Conservation (phyloP, 2,329 filamentous ascomycete species). For the Calycina herbarum region DNA sequence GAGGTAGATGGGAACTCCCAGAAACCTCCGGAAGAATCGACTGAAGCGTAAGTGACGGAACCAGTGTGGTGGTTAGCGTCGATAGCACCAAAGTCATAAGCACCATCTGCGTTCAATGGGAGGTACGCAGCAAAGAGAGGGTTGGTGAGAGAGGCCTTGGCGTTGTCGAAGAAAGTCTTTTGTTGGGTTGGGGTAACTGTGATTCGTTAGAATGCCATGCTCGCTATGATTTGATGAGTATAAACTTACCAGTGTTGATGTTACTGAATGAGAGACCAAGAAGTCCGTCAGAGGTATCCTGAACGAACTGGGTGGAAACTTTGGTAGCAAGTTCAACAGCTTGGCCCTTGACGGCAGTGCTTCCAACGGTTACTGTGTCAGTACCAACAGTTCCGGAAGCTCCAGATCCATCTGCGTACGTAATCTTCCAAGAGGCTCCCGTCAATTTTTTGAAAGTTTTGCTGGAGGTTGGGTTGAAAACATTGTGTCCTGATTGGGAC, state of each 20-base stretch:
- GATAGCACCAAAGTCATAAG: constrained; percentile 58
- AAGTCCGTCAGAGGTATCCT: constrained; percentile 52
- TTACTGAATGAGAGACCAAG: constrained; percentile 54
- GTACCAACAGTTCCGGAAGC: constrained; percentile 37
- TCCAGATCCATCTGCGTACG: constrained; percentile 40
- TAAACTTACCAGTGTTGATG: constrained; percentile 34
- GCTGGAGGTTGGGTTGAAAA: constrained; percentile 31
- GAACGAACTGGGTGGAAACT: constrained; percentile 36
- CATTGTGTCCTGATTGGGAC: constrained; percentile 23
- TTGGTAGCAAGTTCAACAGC: constrained; percentile 36
- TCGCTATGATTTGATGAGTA: neutral
- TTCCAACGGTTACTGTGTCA: constrained; percentile 38
- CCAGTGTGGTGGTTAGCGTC: constrained; percentile 54
- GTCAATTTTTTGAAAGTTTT: constrained; percentile 30
- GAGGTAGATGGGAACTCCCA: constrained; percentile 56
- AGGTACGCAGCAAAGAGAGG: constrained; percentile 58
- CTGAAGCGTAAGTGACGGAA: constrained; percentile 46
- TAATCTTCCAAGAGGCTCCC: constrained; percentile 35
- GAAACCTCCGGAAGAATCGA: constrained; percentile 44
- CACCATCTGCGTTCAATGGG: constrained; percentile 46
- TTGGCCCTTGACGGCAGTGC: constrained; percentile 35
- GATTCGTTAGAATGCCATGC: neutral
- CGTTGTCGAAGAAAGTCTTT: constrained; percentile 38
- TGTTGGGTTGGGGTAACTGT: constrained; percentile 30
- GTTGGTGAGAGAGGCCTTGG: constrained; percentile 26